Percentiles rank a stretch among this genome's conserved stretches.
phyloP scores from a whole-genome alignment of 306 rosid species.

The Luffa aegyptiaca region DNA sequence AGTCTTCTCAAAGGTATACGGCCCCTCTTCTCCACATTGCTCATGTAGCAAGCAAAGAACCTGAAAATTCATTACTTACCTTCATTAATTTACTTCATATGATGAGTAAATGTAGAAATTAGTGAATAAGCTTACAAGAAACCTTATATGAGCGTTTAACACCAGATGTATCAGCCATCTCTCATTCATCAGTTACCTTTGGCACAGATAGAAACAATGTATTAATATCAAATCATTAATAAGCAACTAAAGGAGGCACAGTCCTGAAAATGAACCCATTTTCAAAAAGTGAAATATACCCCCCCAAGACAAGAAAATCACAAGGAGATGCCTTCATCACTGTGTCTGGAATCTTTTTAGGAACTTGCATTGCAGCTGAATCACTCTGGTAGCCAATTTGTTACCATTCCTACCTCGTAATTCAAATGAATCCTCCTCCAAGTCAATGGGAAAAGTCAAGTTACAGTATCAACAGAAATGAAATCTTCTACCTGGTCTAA shows the following conservation, averaged over 20 bases:
- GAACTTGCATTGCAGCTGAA: slow-evolving; percentile 18
- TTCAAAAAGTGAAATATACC: slow-evolving; percentile 33
- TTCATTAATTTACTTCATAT: slow-evolving; percentile 14
- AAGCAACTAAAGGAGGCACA: slow-evolving; percentile 8
- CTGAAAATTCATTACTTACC: slow-evolving; percentile 34
- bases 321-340: slow-evolving; percentile 13
- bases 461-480: slow-evolving; percentile 50
- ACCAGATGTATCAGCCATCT: slow-evolving; percentile 36
- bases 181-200: slow-evolving; percentile 57
- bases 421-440: slow-evolving; percentile 24
- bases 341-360: slow-evolving; percentile 6
- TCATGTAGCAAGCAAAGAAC: slow-evolving; percentile 83
- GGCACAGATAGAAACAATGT: slow-evolving; percentile 15
- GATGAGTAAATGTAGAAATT: slow-evolving; percentile 5
- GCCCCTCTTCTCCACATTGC: slow-evolving; percentile 61
- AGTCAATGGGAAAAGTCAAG: slow-evolving; percentile 11
- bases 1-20: slow-evolving; percentile 57
- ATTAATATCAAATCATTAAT: background rate
- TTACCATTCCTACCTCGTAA: slow-evolving; percentile 25
- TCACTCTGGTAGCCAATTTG: slow-evolving; percentile 22
- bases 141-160: slow-evolving; percentile 58
- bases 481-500: slow-evolving; percentile 92
- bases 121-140: slow-evolving; percentile 19
- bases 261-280: background rate
- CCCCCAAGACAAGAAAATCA: slow-evolving; percentile 85